Evolutionary conservation across 805 yeast genomes (phyloP), one percentile per base, ranked within the genome.

Genomic region (Dipodascus geniculatus): DNA sequence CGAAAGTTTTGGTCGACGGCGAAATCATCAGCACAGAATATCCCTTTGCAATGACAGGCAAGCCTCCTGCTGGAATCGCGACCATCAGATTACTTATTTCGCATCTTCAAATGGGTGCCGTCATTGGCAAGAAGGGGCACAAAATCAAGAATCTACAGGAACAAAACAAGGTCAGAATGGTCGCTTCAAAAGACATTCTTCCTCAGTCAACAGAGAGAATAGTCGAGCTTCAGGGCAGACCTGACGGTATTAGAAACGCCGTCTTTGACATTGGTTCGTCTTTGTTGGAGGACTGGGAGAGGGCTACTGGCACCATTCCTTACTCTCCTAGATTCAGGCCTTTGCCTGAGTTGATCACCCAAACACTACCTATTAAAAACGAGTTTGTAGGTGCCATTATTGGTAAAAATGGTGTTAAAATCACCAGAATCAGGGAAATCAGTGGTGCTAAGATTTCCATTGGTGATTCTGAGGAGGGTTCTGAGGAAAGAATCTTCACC

Each of bases 341-440:
- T 50, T 52, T 54, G 44, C 54, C 50, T 42, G 52, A 52, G 23
- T 33, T 47, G 31, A 22, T 33, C 16, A 35, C 53, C 28, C 71
- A 78, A 35, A 58, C 58, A 48, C 57, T 63, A 24, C 55, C 67
- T 24, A 84, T 87, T 64, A 87, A 95, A 42, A 82, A 84, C 60
- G 87, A 82, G 56, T 81, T 82, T 71, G 96, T 89, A 48, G 96
- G 96, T 42, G 91, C 95, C 51, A 74, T 89, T 53, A 87, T 89
- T 61, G 96, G 96, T 56, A 83, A 84, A 60, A 81, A 82, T 58
- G 96, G 96, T 42, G 72, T 86, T 23, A 79, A 95, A 69, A 87
- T 89, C 60, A 91, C 85, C 66, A 95, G 89, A 57, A 83, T 89
- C 51, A 77, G 96, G 61, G 80, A 84, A 60, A 76, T 76, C 33